Evolutionary conservation across 2,329 filamentous ascomycete species (phyloP).

Genomic region (Cytospora piceae): DNA sequence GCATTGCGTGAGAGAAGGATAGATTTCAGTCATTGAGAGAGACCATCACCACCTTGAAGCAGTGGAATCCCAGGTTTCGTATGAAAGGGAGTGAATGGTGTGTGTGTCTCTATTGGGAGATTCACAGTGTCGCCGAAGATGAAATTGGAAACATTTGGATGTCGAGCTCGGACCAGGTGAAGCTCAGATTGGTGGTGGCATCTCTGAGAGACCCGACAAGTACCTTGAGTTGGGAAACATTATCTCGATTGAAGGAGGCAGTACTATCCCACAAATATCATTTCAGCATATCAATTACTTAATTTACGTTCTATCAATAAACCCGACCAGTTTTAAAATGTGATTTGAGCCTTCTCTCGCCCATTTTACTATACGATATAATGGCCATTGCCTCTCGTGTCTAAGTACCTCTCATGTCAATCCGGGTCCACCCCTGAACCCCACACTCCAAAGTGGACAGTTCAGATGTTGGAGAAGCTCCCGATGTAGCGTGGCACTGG

Average conservation of each 20-base stretch:
- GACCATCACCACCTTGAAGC: slow-evolving; percentile 9
- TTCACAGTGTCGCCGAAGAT: neutral
- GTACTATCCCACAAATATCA: neutral
- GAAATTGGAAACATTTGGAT: slow-evolving; percentile 1
- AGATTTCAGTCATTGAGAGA: slow-evolving; percentile 72
- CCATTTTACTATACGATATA: neutral
- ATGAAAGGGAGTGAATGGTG: neutral
- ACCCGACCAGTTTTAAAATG: neutral
- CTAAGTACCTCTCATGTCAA: slow-evolving; percentile 2
- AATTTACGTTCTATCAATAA: neutral
- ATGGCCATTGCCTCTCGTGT: neutral
- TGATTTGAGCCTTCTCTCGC: neutral
- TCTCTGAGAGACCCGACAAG: neutral
- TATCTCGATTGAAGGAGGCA: neutral
- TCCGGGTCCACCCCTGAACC: slow-evolving; percentile 9
- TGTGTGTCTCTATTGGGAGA: neutral
- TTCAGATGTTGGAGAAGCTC: slow-evolving; percentile 15
- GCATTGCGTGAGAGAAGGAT: slow-evolving; percentile 88
- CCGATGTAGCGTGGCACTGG: slow-evolving; percentile 5
- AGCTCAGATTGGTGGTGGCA: neutral
- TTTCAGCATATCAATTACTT: neutral
- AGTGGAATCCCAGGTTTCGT: neutral
- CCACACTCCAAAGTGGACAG: slow-evolving; percentile 20
- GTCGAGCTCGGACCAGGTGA: neutral
- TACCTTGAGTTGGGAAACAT: neutral